phyloP scores from a whole-genome alignment of 2,329 filamentous ascomycete genomes.

The Coniochaeta ligniaria region DNA sequence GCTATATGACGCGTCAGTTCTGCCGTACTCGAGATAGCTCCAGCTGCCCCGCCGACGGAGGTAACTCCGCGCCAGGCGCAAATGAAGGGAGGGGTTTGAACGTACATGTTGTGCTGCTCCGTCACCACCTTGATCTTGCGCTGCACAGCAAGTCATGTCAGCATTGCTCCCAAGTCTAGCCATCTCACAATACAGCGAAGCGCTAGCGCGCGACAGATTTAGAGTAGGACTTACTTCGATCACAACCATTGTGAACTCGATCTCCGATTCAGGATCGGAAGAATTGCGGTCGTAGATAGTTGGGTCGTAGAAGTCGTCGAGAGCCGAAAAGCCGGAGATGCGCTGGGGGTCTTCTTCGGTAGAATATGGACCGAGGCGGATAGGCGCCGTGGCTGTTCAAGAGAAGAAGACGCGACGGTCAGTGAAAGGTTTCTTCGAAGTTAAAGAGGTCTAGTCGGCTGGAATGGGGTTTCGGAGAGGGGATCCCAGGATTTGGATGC shows the following conservation, averaged over 20 bases:
- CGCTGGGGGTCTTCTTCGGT: no score
- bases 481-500: background rate
- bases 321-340: background rate
- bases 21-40: background rate
- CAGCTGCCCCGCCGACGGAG: background rate
- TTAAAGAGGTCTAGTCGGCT: background rate
- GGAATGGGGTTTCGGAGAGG: background rate
- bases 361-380: background rate
- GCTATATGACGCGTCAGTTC: constrained; percentile 34
- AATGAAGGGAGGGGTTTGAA: background rate
- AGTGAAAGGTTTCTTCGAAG: background rate
- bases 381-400: background rate
- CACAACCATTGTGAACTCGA: constrained; percentile 24
- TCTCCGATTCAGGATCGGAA: background rate
- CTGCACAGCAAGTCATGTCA: constrained; percentile 42
- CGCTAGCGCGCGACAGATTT: background rate
- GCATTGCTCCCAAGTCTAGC: constrained; percentile 8
- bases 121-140: constrained; percentile 89
- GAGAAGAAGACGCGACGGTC: background rate
- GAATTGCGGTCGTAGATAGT: background rate
- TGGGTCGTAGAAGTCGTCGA: background rate
- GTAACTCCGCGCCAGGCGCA: background rate
- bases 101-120: constrained; percentile 79
- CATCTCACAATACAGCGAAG: background rate
- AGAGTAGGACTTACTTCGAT: constrained; percentile 19